phyloP scores from a whole-genome alignment of 768 basidiomycete species.

The Lyophyllum decastes region DNA sequence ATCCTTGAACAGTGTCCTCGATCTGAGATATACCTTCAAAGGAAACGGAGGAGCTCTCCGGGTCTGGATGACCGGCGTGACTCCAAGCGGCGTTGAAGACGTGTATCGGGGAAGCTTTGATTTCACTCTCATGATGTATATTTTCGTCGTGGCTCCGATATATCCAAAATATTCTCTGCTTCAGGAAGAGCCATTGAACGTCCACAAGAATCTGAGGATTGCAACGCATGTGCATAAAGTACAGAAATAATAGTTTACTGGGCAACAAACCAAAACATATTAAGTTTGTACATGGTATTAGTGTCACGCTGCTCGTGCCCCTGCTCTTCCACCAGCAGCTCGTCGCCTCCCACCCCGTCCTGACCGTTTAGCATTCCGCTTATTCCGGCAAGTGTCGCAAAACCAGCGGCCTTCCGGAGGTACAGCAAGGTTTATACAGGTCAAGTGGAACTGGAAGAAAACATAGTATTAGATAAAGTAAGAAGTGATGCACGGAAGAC shows the following conservation, averaged over 20 bases:
- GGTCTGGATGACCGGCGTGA: conserved; percentile 66
- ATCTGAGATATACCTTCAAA: conserved; percentile 22
- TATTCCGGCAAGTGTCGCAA: conserved; percentile 66
- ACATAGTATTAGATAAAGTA: conserved; percentile 4
- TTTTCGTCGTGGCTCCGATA: not conserved
- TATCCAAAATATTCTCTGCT: not conserved
- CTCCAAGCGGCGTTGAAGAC: conserved; percentile 65
- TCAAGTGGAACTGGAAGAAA: conserved; percentile 69
- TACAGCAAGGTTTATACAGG: conserved; percentile 66
- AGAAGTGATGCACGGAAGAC: conserved; percentile 32
- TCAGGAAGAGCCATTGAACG: not conserved
- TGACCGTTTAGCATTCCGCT: conserved; percentile 52
- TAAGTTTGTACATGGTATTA: conserved; percentile 1
- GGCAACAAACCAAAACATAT: conserved; percentile 1
- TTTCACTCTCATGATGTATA: conserved; percentile 8
- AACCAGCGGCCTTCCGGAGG: conserved; percentile 77
- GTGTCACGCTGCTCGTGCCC: conserved; percentile 11
- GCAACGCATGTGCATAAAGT: conserved; percentile 9
- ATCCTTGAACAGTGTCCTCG: not conserved
- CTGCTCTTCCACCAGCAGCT: conserved; percentile 20
- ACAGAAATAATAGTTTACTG: conserved; percentile 11
- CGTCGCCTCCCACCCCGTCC: conserved; percentile 56
- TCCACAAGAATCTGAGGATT: not conserved
- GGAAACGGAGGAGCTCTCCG: conserved; percentile 78
- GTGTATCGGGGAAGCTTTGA: not conserved